Evolutionary conservation across 179 eudicot genomes (phyloP), one percentile per base, ranked within the genome.

Genomic region (Gypsophila paniculata): DNA sequence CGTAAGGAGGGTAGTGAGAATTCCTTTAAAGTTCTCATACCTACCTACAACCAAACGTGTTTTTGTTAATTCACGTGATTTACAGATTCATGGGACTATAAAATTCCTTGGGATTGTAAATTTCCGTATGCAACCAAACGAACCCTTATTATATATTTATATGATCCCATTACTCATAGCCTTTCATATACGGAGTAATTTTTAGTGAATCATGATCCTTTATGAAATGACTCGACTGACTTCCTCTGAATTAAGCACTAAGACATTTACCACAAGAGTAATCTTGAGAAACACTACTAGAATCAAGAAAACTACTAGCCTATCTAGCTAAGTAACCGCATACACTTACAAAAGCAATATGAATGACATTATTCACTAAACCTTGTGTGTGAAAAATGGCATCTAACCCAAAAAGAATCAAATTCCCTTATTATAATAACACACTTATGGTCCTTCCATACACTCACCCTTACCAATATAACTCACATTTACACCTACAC

Each of bases 321-420:
- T 49, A 9, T 46, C 48, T 71, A 21, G 49, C 21, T 71, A 54
- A 64, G 65, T 69, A 71, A 60, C 62, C 57, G 29, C 46, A 54
- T 9, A 46, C 52, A 46, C 7, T 46, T 10, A 46, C 52, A 46
- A 46, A 46, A 65, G 75, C 25, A 13, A 12, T 68, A 68, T 51
- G 72, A 53, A 34, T 23, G 1, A 39, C 22, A 65, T 2, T 9
- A 65, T 2, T 9, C n/a, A 48, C n/a, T 8, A 61, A 14, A 6
- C 69, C 13, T 25, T 23, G 22, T 52, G 3, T 32, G 51, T 4
- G 14, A 18, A 61, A 53, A 74, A 39, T 62, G 78, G 78, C 75
- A 75, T 71, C 78, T 59, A 58, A 71, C 53, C 68, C 11, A 58
- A 29, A 29, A 63, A 65, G 72, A 74, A 74, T 75, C 72, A 61